phyloP scores from a whole-genome alignment of 305 asterid species.

The Galium porrigens region DNA sequence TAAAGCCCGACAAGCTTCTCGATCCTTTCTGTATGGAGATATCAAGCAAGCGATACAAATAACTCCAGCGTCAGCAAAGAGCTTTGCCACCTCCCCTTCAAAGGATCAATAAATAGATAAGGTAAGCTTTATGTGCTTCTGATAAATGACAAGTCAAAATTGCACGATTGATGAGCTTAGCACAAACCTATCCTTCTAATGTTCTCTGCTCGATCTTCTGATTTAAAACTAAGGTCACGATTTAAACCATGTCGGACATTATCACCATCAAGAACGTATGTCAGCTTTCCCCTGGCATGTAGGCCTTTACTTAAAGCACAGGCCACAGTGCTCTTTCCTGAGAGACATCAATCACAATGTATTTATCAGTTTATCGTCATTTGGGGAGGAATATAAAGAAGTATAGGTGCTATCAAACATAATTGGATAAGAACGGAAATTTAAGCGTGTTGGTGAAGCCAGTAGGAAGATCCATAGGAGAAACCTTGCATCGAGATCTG shows the following conservation, averaged over 20 bases:
- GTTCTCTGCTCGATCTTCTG: conserved; percentile 92
- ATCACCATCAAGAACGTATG: conserved; percentile 92
- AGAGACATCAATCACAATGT: not conserved
- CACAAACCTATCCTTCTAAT: conserved; percentile 83
- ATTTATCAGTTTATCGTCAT: not conserved
- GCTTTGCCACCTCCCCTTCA: conserved; percentile 92
- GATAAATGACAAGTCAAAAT: not conserved
- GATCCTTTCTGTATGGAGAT: conserved; percentile 84
- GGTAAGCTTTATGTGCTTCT: not conserved
- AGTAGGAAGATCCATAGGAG: not conserved
- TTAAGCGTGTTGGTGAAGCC: not conserved
- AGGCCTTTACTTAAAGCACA: conserved; percentile 67
- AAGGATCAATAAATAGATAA: not conserved
- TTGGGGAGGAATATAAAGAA: not conserved
- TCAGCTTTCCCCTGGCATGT: conserved; percentile 79
- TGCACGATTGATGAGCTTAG: conserved; percentile 16
- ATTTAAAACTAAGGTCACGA: conserved; percentile 67
- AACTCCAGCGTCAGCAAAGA: conserved; percentile 94
- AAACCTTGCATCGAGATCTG: not conserved
- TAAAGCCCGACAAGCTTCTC: conserved; percentile 80
- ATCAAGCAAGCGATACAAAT: conserved; percentile 92
- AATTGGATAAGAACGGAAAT: not conserved
- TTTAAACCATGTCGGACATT: conserved; percentile 93
- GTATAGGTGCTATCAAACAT: not conserved
- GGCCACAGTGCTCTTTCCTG: conserved; percentile 98